Evolutionary conservation across 345 rosid genomes (phyloP).

Genomic region (Gossypium australe): DNA sequence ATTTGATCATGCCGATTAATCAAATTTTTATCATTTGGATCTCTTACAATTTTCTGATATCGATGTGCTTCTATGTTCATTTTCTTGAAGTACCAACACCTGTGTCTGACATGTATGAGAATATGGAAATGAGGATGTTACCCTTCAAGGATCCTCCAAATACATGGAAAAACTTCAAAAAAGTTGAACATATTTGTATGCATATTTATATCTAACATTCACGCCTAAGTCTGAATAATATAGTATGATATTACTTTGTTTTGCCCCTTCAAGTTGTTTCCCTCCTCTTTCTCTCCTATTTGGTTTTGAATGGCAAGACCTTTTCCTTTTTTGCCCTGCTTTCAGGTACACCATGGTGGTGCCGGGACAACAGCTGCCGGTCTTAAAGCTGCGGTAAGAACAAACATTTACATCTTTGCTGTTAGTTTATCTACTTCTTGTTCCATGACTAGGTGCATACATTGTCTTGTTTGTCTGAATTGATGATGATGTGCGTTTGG

Average conservation of each 20-base stretch:
- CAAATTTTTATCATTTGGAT: not conserved
- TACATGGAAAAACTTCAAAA: not conserved
- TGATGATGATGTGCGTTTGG: not conserved
- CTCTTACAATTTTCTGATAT: not conserved
- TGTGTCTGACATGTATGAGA: not conserved
- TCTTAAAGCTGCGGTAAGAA: constrained; percentile 84
- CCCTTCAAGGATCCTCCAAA: not conserved
- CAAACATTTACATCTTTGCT: not conserved
- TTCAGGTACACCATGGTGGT: constrained; percentile 99
- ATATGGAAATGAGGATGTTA: not conserved
- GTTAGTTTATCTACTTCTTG: constrained; percentile 1
- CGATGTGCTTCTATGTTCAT: not conserved
- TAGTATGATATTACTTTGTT: not conserved
- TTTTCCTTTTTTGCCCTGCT: constrained; percentile 11
- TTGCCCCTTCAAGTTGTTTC: not conserved
- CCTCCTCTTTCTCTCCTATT: not conserved
- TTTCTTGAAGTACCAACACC: not conserved
- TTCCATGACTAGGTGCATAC: not conserved
- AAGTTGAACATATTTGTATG: not conserved
- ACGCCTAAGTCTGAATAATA: not conserved
- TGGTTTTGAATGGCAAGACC: not conserved
- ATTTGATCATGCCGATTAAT: not conserved
- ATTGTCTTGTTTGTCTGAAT: not conserved
- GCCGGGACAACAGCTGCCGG: constrained; percentile 99
- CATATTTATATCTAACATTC: not conserved